Base-by-base conservation (phyloP, 257 asterid genomes). In the Cynanchum wilfordii region DNA sequence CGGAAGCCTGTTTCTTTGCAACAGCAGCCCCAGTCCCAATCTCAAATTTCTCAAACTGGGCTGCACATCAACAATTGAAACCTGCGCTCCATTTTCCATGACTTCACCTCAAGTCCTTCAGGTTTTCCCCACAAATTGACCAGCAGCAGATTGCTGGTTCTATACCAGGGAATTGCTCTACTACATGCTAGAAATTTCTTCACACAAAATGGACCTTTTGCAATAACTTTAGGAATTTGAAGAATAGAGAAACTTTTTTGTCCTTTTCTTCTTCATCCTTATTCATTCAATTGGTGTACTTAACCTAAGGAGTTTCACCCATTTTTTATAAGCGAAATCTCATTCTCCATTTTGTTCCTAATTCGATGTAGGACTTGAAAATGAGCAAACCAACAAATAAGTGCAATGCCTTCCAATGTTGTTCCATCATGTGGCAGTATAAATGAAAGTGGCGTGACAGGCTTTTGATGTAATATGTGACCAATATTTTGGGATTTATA, bases 121-220 rank as follows among this genome's bases (percentile, higher is more conserved):
- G n/a, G n/a, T 82, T n/a, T n/a, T n/a, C n/a, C n/a, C n/a, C n/a
- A n/a, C n/a, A n/a, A n/a, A n/a, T n/a, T n/a, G n/a, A n/a, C n/a
- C n/a, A n/a, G n/a, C n/a, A n/a, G n/a, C n/a, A n/a, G n/a, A n/a
- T 93, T 55, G 96, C 98, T 45, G 98, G 98, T 79, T 90, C 98
- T 78, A 97, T 97, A 67, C 98, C 98, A 12, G 98, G 97, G 47
- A 93, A 93, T 87, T 97, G 98, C 72, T 93, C 98, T 54, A 89
- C 78, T 90, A 69, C 97, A 89, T 80, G 97, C 97, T 45, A 85
- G 98, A 78, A 93, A 88, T 64, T 86, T 83, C 79, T 86, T 86
- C 82, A 77, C 93, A 1, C 97, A 86, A 70, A 97, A 93, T 83
- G 96, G 92, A 74, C 84, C 96, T 76, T 60, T 87, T 74, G 95